These are phyloP conservation scores for Calonectria fujianensis DNA, from an alignment of 2,329 filamentous ascomycete species.

Conservation along the genomic window DNA sequence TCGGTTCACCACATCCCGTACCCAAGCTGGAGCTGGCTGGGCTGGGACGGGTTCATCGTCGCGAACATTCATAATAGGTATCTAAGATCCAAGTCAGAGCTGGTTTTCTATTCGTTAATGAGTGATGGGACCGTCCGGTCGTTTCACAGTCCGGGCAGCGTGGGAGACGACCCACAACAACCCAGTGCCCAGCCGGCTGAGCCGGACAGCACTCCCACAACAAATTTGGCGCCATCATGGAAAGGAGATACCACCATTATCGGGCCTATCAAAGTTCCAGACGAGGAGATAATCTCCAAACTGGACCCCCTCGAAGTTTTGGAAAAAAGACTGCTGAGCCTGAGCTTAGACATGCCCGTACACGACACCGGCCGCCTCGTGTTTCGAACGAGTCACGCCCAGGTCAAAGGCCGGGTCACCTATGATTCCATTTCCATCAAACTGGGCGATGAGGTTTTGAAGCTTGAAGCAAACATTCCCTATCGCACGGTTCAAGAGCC, in stretches of 20 bases:
- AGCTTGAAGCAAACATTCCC: not conserved
- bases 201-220: no score
- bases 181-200: not conserved
- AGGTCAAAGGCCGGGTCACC: not conserved
- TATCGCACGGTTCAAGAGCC: no score
- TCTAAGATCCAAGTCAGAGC: not conserved
- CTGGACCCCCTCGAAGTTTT: not conserved
- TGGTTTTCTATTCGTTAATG: slow-evolving; percentile 19
- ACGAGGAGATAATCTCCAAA: not conserved
- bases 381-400: slow-evolving; percentile 10
- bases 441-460: not conserved
- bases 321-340: not conserved
- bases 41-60: slow-evolving; percentile 1
- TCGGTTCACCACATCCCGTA: slow-evolving; percentile 5
- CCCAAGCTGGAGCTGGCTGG: slow-evolving; percentile 23
- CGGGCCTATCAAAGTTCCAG: not conserved
- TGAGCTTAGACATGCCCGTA: slow-evolving; percentile 4
- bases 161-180: not conserved
- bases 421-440: not conserved
- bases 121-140: slow-evolving; percentile 13
- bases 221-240: not conserved
- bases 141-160: not conserved
- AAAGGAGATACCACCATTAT: not conserved
- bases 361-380: slow-evolving; percentile 23
- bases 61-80: not conserved